Base-by-base conservation (phyloP, 228 moss, liverwort and hornwort genomes). In the Sphagnum magellanicum region DNA sequence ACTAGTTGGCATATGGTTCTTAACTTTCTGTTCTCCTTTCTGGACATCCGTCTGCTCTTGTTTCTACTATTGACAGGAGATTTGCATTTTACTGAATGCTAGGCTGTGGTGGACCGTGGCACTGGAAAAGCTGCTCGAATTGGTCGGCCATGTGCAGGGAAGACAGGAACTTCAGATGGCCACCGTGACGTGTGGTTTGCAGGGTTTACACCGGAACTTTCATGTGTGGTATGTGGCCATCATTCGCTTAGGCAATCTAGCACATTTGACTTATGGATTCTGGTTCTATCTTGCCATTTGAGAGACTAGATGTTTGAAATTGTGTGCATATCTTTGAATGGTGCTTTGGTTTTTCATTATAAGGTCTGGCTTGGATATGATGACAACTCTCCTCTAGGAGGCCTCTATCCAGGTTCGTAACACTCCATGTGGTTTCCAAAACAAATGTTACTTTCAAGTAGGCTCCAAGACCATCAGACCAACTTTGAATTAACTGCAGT, bases 181-280 rank as follows among this genome's bases (percentile, higher is more conserved):
- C 93, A 97, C 76, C 86, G 87, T 67, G 97, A 97, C 84, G 85
- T 88, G 73, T 97, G 97, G 97, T 97, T 97, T 88, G 97, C 97
- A 64, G 97, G 97, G 46, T 97, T 91, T 62, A 97, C 97, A 74
- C 97, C 93, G 16, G 88, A 93, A 84, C 83, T 97, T 63, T 89
- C 97, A 4, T 97, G 93, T 78, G 93, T 87, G 85, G 93, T 93
- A 84, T 78, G 83, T 32, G 32, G 32, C 32, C 32, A 32, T 32
- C 32, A 32, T 32, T 51, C 15, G 2, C 50, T 16, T 59, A 53
- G 12, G 15, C 49, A 10, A 48, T 4, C 13, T 59, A 5, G 4
- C 49, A 6, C 12, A 6, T 57, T 16, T 72, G 60, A 16, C 46
- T 12, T 67, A 16, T 10, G 6, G 50, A 4, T 50, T 8, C 5